Percentiles rank a stretch among this genome's conserved stretches.
Evolutionary conservation across 2,329 filamentous ascomycete species (phyloP).

Genomic region (Drechslera avenae): DNA sequence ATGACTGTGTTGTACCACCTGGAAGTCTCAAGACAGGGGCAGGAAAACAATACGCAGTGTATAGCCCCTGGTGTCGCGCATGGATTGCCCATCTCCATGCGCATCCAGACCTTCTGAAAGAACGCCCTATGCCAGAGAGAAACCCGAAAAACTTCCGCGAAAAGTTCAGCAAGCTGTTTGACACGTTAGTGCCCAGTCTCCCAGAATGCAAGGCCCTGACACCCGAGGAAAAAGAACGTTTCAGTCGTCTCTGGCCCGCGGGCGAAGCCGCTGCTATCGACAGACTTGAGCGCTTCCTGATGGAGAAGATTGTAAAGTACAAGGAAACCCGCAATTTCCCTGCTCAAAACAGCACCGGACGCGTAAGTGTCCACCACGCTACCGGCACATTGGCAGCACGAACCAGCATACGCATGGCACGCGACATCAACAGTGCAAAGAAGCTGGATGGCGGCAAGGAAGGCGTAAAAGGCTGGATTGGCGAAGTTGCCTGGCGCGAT

Average conservation of each 20-base stretch:
- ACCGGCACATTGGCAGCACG: conserved; percentile 54
- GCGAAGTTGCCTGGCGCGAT: conserved; percentile 59
- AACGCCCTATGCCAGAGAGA: conserved; percentile 61
- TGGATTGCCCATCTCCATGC: conserved; percentile 77
- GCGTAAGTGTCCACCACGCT: conserved; percentile 53
- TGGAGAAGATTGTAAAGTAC: conserved; percentile 53
- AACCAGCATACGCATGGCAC: conserved; percentile 58
- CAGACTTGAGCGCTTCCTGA: conserved; percentile 50
- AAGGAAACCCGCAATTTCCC: conserved; percentile 51
- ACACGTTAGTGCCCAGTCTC: conserved; percentile 46
- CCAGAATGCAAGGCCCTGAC: conserved; percentile 67
- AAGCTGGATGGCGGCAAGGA: conserved; percentile 59
- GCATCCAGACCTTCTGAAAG: conserved; percentile 69
- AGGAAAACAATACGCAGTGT: conserved; percentile 83
- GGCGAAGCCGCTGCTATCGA: conserved; percentile 53
- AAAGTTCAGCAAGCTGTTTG: conserved; percentile 52
- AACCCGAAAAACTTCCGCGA: conserved; percentile 60
- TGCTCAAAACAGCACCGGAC: conserved; percentile 47
- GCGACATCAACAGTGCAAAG: conserved; percentile 51
- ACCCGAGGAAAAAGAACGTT: conserved; percentile 45
- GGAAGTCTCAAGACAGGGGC: conserved; percentile 68
- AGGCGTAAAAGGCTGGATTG: conserved; percentile 54
- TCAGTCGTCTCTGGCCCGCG: conserved; percentile 52
- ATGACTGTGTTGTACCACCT: conserved; percentile 81
- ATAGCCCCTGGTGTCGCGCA: conserved; percentile 77